Evolutionary conservation across 257 asterid genomes (phyloP), one percentile per base, ranked within the genome.

Genomic region (Przewalskia tangutica): DNA sequence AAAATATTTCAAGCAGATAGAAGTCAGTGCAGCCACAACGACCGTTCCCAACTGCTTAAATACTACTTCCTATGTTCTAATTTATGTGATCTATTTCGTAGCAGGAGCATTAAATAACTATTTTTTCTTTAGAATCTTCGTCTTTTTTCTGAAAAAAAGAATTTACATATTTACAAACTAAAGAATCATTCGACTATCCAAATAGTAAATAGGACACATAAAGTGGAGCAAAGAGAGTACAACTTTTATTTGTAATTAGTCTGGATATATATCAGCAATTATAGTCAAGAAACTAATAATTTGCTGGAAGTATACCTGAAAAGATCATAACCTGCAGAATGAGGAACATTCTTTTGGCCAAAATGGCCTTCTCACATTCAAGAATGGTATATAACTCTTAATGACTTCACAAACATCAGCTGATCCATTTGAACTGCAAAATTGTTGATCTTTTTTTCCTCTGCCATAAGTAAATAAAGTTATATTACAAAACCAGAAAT

Each of bases 311-410:
- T 18, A n/a, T 84, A 88, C 94, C 93, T 92, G 48, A 88, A 91
- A 56, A 92, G 89, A 89, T 92, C 97, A 79, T 88, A 90, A 53
- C 90, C 95, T 6, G 95, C 95, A 1, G 97, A 87, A 1, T 89
- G 86, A 63, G 90, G 20, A 92, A 88, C 76, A 68, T 90, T 84
- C 93, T 89, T 18, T 90, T 83, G 18, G 97, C 94, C 68, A 92
- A 53, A 77, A 86, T 77, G 11, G 97, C 95, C 77, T 90, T 66
- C 89, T 89, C 12, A 90, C 93, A 38, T 87, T 85, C 36, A 92
- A 56, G n/a, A 86, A 85, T 16, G 91, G 85, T 12, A 83, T 38
- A 64, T 68, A 75, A 48, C 71, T 86, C 23, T 79, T 50, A 36
- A 81, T 42, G 5, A 54, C 73, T 62, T 66, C 82, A 53, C 83